Conservation (phyloP, 805 yeast genomes). For the Kurtzmaniella cleridarum region DNA sequence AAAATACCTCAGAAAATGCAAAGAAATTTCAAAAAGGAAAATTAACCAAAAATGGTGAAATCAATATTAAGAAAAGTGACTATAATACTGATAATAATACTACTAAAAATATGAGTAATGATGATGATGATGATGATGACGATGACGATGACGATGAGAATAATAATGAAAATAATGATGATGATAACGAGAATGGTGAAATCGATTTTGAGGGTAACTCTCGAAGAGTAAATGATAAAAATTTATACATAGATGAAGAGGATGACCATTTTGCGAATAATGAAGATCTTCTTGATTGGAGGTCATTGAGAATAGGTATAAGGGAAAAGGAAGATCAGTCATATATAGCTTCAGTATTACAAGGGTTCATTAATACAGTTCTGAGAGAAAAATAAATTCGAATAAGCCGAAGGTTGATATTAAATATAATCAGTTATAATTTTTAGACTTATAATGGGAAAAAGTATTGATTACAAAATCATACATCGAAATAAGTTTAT, state of each 20-base stretch:
- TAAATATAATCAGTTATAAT: too few relatives aligned
- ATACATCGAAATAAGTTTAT: too few relatives aligned
- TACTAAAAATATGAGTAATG: conserved; percentile 1
- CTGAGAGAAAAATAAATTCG: conserved; percentile 6
- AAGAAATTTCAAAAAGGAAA: too few relatives aligned
- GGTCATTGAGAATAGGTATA: too few relatives aligned
- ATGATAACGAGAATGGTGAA: not conserved
- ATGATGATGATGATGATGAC: conserved; percentile 8
- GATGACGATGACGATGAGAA: conserved; percentile 19
- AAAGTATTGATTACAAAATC: too few relatives aligned
- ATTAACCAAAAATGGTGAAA: too few relatives aligned
- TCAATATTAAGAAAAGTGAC: too few relatives aligned
- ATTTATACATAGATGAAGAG: conserved; percentile 3
- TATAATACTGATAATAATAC: conserved; percentile 7
- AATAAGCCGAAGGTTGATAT: too few relatives aligned
- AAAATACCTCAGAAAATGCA: too few relatives aligned
- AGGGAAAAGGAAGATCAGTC: conserved; percentile 15
- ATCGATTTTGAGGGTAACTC: conserved; percentile 18
- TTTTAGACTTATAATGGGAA: too few relatives aligned
- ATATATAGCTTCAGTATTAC: conserved; percentile 32
- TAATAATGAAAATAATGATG: conserved; percentile 10
- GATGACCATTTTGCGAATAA: not conserved
- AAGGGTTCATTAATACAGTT: conserved; percentile 30
- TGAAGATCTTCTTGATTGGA: too few relatives aligned
- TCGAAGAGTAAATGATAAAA: conserved; percentile 2